A percentile compares a stretch with the other conserved stretches of the same genome.
These are phyloP conservation scores for Pseudocercospora vitis DNA, from an alignment of 2,329 filamentous ascomycete genomes.

Conservation along the genomic window DNA sequence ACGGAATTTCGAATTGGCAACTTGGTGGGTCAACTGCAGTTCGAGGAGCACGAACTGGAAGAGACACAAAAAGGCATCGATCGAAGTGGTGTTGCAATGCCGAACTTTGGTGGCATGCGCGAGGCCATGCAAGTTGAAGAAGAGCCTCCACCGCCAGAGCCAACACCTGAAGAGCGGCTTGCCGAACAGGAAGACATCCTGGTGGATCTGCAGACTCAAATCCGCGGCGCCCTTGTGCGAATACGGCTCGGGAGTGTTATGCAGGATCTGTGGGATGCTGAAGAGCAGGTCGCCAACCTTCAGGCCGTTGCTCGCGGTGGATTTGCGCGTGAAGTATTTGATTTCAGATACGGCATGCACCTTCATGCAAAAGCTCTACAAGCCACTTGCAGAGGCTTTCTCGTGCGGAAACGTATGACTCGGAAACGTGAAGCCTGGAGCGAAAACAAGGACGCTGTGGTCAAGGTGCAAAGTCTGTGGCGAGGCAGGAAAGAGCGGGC, in stretches of 20 bases:
- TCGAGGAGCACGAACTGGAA: constrained; percentile 96
- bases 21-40: constrained; percentile 91
- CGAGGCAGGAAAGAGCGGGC: constrained; percentile 61
- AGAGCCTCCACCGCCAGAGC: constrained; percentile 70
- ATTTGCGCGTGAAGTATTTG: constrained; percentile 77
- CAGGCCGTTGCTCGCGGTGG: constrained; percentile 87
- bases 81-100: constrained; percentile 92
- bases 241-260: constrained; percentile 77
- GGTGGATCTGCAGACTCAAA: constrained; percentile 80
- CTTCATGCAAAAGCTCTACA: constrained; percentile 78
- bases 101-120: constrained; percentile 95
- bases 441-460: constrained; percentile 65
- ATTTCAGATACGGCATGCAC: constrained; percentile 80
- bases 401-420: constrained; percentile 65
- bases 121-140: constrained; percentile 90
- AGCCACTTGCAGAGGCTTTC: constrained; percentile 72
- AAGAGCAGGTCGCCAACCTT: constrained; percentile 74
- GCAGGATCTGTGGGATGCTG: constrained; percentile 85
- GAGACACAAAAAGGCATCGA: constrained; percentile 96
- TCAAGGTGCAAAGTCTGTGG: constrained; percentile 79
- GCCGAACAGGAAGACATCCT: constrained; percentile 71
- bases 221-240: constrained; percentile 75
- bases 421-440: constrained; percentile 68
- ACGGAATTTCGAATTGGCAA: constrained; percentile 96
- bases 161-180: constrained; percentile 86